Evolutionary conservation across 331 rosid species (phyloP), one percentile per base, ranked within the genome.

Genomic region (Dryas integrifolia): DNA sequence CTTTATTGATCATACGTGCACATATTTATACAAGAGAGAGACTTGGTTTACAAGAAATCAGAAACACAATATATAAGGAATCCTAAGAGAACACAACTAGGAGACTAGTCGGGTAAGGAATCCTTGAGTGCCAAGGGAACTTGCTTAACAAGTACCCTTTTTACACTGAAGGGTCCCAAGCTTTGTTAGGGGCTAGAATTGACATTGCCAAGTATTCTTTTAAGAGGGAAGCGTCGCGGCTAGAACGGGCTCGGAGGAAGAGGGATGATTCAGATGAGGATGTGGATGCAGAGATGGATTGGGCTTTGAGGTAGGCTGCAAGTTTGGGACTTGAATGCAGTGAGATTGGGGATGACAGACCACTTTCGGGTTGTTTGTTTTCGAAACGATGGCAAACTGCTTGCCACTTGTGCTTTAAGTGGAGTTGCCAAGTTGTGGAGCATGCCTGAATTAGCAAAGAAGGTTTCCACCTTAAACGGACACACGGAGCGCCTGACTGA

Each of bases 251-350:
- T 0, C 83, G 70, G 64, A 87, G 98, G 85, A 91, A 82, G 82
- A 86, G 88, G 79, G 96, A 91, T 58, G 93, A 94, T 75, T 97
- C 98, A 0, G 97, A 94, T 87, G 97, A 94, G 83, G 97, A 94
- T 77, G 38, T 84, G 81, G 87, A 94, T 80, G 92, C 92, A 0
- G 97, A 95, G 82, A 80, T 91, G 60, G 81, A 89, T 72, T 91
- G 92, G 96, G 90, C 92, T 43, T 72, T 95, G 68, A 81, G 49
- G 58, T 96, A 89, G 82, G 96, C 96, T 24, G 87, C 71, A 21
- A 84, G 58, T 79, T 85, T 95, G 82, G 85, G 46, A 76, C 92
- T 95, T 60, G 96, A 95, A 50, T 82, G 86, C 76, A 89, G 98
- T 85, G 97, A 95, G 81, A 89, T 89, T 58, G 98, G 98, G 74